phyloP scores from a whole-genome alignment of 1,139 yeast genomes.

The Kurtzmaniella quercitrusa region DNA sequence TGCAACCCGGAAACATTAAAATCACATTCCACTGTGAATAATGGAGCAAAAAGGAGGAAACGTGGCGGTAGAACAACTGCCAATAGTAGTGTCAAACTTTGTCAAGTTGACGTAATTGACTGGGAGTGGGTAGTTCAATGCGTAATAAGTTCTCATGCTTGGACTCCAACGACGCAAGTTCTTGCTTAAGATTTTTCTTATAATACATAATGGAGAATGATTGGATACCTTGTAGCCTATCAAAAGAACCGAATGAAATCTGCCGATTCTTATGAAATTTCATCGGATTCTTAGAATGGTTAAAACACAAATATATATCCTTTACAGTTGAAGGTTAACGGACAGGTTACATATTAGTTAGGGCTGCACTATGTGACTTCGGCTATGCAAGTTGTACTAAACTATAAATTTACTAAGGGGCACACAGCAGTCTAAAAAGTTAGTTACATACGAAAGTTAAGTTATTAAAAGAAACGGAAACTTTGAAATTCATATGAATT shows the following conservation, averaged over 20 bases:
- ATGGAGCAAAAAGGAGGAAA: not conserved
- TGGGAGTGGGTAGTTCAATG: conserved; percentile 83
- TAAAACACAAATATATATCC: not conserved
- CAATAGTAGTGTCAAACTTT: conserved; percentile 3
- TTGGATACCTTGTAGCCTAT: no score
- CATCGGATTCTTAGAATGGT: no score
- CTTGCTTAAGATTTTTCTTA: not conserved
- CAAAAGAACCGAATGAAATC: no score
- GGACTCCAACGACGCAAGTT: conserved; percentile 14
- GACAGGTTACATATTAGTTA: not conserved
- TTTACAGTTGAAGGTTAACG: not conserved
- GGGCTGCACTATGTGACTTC: not conserved
- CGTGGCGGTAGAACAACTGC: not conserved
- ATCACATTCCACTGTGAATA: not conserved
- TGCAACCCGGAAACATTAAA: not conserved
- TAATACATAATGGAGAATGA: no score
- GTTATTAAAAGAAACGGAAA: no score
- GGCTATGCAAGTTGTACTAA: not conserved
- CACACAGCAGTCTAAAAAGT: no score
- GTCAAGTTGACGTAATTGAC: conserved; percentile 29
- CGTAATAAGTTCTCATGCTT: conserved; percentile 45
- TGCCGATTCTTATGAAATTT: no score
- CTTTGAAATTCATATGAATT: no score
- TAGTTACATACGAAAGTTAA: no score
- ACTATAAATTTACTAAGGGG: no score